Base-by-base conservation (phyloP, 2,329 filamentous ascomycete species). In the Cadophora malorum region DNA sequence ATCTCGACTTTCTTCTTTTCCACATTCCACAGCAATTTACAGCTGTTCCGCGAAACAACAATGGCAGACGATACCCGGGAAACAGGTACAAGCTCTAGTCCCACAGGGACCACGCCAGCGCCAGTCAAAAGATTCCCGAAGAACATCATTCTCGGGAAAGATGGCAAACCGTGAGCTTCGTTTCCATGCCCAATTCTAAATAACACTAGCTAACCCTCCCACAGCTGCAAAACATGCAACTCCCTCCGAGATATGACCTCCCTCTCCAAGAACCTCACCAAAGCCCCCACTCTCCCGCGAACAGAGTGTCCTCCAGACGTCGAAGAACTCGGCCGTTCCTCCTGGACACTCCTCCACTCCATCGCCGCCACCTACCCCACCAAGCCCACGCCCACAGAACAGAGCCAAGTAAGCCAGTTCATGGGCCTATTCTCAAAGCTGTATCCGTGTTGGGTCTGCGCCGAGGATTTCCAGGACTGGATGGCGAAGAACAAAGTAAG, bases 381-480 rank as follows among this genome's bases (percentile, higher is more conserved):
- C 8, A 80, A 78, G 8, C 93, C 96, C 0, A 87, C 90, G 0
- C 79, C 83, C 0, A 79, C 83, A 10, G 88, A 97, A 74, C 93
- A 97, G 78, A 81, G 82, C 35, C 91, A 97, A 74, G 90, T 96
- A 74, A 84, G 84, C 66, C 85, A 87, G 63, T 98, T 99, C 81
- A 85, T 99, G 74, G 82, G 83, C 28, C 84, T 94, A 1, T 97
- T 99, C 79, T 90, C 92, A 31, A 91, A 91, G 73, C 81, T 98
- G 23, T 99, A 99, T 77, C 96, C 96, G 4, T 99, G 96, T 83
- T 97, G 94, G 93, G 87, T 91, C 3, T 99, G 96, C 80, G 96
- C 94, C 41, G 91, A 95, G 69, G 95, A 98, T 78, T 97, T 99
- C 79, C 91, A 91, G 79, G 79, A 79, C 0, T 98, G 95, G 85